Evolutionary conservation across 2,329 filamentous ascomycete species (phyloP), one percentile per base, ranked within the genome.

Genomic region (Verticillium klebahnii): DNA sequence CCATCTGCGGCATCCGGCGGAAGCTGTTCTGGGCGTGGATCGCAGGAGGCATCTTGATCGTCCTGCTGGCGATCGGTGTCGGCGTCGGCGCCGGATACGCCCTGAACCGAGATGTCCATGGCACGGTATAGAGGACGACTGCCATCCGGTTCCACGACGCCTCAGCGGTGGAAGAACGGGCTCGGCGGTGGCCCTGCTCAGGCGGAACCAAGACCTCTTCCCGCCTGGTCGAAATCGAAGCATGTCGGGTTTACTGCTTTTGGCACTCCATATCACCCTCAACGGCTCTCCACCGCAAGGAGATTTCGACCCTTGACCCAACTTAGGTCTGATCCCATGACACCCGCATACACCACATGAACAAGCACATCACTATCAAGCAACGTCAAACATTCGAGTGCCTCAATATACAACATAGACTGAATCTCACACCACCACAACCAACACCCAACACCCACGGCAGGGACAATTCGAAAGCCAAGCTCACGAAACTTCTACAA

Each of bases 11-110:
- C 40, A 59, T 59, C 58, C 25, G 58, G 55, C 57, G 52, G 34
- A 60, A 56, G 17, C n/a, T 59, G 31, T 61, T 52, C 56, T 56
- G 37, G 25, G 39, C 60, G 25, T 61, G 58, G 57, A 56, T 36
- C 39, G 40, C 12, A 17, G 58, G 58, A n/a, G 58, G 58, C 9
- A 37, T 55, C 17, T 23, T 36, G 39, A 45, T 59, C 19, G 36
- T 59, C n/a, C 40, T 55, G 29, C 29, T 59, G 40, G 58, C 58
- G 17, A 32, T 59, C 31, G 58, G 40, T n/a, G 45, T 59, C 11
- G 58, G 58, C 34, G 32, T 59, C 12, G 58, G 58, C 17, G 58
- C 58, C 14, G 58, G 58, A 29, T 59, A 54, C n/a, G 58, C 58
- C n/a, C n/a, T 59, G 17, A 59, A 59, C 54, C 25, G 54, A 2